Base-by-base conservation (phyloP, 2,329 filamentous ascomycete species). In the Pestalotiopsis sp. region DNA sequence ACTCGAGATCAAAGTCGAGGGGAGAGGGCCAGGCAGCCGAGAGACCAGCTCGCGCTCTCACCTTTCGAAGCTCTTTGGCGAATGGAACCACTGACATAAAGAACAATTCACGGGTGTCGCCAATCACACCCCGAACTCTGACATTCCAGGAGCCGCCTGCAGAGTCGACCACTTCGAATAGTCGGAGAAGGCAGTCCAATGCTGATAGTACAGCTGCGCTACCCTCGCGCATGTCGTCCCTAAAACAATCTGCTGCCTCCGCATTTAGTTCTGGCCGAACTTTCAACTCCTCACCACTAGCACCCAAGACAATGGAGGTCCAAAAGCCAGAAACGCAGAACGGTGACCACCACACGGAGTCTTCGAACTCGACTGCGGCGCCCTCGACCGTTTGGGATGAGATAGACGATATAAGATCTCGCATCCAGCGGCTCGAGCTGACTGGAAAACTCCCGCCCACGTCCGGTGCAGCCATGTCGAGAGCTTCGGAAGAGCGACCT, bases 341-440 rank as follows among this genome's bases (percentile, higher is more conserved):
- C 38, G 80, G 76, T 9, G 85, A 86, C 59, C 75, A 77, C 23
- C 77, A 78, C 9, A 94, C 94, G 0, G 94, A 96, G 75, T 98
- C 96, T 0, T 95, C 92, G 0, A 87, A 92, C 41, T 98, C 96
- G 0, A 96, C 94, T 0, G 94, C 92, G 1, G 94, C 94, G 1
- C 94, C 95, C 13, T 97, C 94, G 2, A 98, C 94, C 0, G 94
- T 99, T 2, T 99, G 96, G 96, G 96, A 98, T 78, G 96, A 99
- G 80, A 83, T 99, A 36, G 96, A 98, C 74, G 96, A 98, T 72
- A 83, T 99, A 61, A 98, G 98, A 79, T 96, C 94, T 56, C 90
- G 96, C 38, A 97, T 99, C 74, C 91, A 94, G 74, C 93, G 94
- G 70, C 87, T 99, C 11, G 96, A 98, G 79, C 81, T 97, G 73